phyloP scores from a whole-genome alignment of 257 asterid genomes.

The Coffea canephora region DNA sequence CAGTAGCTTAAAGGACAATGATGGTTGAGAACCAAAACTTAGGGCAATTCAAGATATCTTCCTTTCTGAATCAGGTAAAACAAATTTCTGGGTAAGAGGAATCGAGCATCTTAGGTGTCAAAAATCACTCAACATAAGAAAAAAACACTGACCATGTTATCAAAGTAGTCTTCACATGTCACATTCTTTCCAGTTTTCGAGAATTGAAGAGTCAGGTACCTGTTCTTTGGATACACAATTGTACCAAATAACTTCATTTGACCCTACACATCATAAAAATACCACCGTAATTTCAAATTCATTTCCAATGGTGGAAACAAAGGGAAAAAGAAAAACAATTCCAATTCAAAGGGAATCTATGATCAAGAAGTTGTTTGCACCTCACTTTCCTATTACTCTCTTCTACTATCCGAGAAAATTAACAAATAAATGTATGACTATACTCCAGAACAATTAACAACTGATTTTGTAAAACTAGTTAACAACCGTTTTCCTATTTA shows the following conservation, averaged over 20 bases:
- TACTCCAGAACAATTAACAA: not conserved
- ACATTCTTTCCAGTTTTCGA: conserved; percentile 88
- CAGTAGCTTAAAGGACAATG: not conserved
- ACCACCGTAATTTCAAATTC: not conserved
- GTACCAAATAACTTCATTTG: conserved; percentile 95
- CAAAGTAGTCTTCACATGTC: conserved; percentile 81
- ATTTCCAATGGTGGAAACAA: not conserved
- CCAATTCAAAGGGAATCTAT: not conserved
- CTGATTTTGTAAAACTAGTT: not conserved
- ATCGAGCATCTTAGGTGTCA: not conserved
- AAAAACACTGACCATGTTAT: conserved; percentile 63
- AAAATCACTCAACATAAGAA: not conserved
- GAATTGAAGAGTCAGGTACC: conserved; percentile 81
- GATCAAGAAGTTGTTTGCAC: not conserved
- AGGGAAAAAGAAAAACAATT: not conserved
- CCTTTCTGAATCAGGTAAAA: not conserved
- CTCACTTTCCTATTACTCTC: no score
- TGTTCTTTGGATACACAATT: conserved; percentile 76
- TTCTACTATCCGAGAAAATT: not conserved
- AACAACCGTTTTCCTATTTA: not conserved
- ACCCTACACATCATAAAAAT: conserved; percentile 49
- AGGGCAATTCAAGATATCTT: not conserved
- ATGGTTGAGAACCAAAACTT: not conserved
- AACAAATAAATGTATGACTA: not conserved
- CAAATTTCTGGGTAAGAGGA: not conserved